Evolutionary conservation across 345 rosid species (phyloP).

Genomic region (Gossypium sturtianum): DNA sequence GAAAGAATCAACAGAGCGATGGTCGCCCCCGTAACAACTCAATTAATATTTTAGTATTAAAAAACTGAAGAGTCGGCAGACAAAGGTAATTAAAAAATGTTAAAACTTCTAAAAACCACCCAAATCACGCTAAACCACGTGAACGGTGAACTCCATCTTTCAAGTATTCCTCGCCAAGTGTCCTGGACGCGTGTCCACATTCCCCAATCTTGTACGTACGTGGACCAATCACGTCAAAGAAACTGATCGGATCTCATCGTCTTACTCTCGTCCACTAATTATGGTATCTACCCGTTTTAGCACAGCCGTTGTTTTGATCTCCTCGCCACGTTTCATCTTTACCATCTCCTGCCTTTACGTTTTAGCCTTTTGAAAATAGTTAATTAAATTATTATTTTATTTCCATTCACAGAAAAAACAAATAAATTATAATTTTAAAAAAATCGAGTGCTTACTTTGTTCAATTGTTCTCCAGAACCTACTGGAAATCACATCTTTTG

Average conservation of each 20-base stretch:
- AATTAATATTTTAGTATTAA: neutral
- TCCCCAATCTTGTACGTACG: conserved; percentile 22
- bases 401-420: neutral
- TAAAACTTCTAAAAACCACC: neutral
- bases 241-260: conserved; percentile 75
- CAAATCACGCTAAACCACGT: conserved; percentile 8
- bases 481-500: conserved; percentile 17
- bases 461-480: conserved; percentile 36
- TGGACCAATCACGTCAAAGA: conserved; percentile 54
- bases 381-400: conserved; percentile 10
- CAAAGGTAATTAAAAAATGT: neutral
- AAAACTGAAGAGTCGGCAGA: neutral
- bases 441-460: conserved; percentile 19
- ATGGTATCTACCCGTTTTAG: conserved; percentile 34
- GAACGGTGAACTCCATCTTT: neutral
- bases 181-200: conserved; percentile 21
- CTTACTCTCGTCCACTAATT: conserved; percentile 76
- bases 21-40: too few species aligned
- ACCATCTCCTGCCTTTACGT: conserved; percentile 20
- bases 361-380: conserved; percentile 16
- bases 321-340: conserved; percentile 49
- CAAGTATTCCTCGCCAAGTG: neutral
- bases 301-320: conserved; percentile 38
- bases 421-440: neutral
- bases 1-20: neutral